phyloP scores from a whole-genome alignment of 2,329 filamentous ascomycete species.

The Colletotrichum shisoi region DNA sequence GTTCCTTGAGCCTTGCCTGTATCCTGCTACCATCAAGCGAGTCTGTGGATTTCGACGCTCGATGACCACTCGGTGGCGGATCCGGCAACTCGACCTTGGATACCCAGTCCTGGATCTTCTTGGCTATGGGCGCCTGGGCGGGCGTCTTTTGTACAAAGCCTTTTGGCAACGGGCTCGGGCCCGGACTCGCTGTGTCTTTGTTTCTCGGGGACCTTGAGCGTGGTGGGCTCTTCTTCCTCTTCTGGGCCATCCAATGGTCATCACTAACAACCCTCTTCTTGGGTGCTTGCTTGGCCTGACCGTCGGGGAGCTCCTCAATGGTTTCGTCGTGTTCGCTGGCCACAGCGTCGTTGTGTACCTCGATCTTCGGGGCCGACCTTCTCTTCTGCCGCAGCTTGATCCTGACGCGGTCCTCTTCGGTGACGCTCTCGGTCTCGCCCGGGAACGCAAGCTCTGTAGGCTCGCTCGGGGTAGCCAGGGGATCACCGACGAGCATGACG shows the following conservation, averaged over 20 bases:
- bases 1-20: conserved; percentile 40
- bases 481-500: conserved; percentile 63
- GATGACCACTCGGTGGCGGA: conserved; percentile 49
- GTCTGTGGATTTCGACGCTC: conserved; percentile 49
- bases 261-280: conserved; percentile 95
- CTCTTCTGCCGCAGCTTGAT: conserved; percentile 62
- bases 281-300: conserved; percentile 66
- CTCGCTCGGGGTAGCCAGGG: conserved; percentile 62
- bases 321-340: conserved; percentile 43
- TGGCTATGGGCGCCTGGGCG: conserved; percentile 63
- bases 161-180: conserved; percentile 60
- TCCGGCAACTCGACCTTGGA: conserved; percentile 61
- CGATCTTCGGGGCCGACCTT: conserved; percentile 49
- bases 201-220: conserved; percentile 50
- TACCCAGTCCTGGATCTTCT: conserved; percentile 70
- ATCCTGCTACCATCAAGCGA: conserved; percentile 45
- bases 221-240: conserved; percentile 60
- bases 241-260: conserved; percentile 80
- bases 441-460: conserved; percentile 69
- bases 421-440: conserved; percentile 67
- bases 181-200: conserved; percentile 44
- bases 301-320: conserved; percentile 40
- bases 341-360: conserved; percentile 46
- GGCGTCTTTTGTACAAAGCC: conserved; percentile 64
- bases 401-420: conserved; percentile 66